phyloP scores from a whole-genome alignment of 441 rosid genomes.

The Eutrema salsugineum region DNA sequence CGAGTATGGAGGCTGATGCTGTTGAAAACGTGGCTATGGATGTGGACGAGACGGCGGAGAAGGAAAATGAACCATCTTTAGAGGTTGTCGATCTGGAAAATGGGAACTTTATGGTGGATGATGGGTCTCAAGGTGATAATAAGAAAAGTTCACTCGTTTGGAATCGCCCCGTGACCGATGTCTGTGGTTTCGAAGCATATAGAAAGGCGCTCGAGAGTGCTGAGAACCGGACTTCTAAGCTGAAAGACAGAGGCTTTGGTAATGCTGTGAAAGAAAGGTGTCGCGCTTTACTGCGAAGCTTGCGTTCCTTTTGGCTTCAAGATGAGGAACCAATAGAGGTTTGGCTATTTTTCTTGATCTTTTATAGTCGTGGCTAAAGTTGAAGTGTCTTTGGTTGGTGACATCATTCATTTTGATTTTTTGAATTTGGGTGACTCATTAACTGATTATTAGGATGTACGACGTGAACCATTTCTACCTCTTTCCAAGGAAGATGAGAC shows the following conservation, averaged over 20 bases:
- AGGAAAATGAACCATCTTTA: slow-evolving; percentile 29
- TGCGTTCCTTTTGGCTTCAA: slow-evolving; percentile 33
- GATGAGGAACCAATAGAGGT: slow-evolving; percentile 49
- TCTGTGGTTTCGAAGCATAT: slow-evolving; percentile 46
- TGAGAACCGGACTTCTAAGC: slow-evolving; percentile 36
- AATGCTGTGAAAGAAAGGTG: slow-evolving; percentile 45
- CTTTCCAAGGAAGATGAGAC: slow-evolving; percentile 61
- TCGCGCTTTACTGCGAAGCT: slow-evolving; percentile 32
- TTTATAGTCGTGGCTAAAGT: not conserved
- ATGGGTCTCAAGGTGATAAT: slow-evolving; percentile 41
- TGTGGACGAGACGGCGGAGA: slow-evolving; percentile 15
- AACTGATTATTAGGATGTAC: slow-evolving; percentile 47
- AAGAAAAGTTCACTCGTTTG: slow-evolving; percentile 36
- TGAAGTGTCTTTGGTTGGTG: not conserved
- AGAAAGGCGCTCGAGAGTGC: slow-evolving; percentile 53
- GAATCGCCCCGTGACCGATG: slow-evolving; percentile 30
- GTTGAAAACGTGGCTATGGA: slow-evolving; percentile 12
- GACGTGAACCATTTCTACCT: slow-evolving; percentile 52
- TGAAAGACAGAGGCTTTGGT: slow-evolving; percentile 44
- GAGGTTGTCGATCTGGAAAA: slow-evolving; percentile 36
- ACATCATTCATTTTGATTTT: not conserved
- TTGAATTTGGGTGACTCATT: not conserved
- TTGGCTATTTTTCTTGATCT: not conserved
- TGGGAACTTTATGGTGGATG: slow-evolving; percentile 33
- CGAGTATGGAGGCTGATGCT: slow-evolving; percentile 38